These are phyloP conservation scores for Russula emetica DNA, from an alignment of 768 basidiomycete genomes.

Conservation along the genomic window DNA sequence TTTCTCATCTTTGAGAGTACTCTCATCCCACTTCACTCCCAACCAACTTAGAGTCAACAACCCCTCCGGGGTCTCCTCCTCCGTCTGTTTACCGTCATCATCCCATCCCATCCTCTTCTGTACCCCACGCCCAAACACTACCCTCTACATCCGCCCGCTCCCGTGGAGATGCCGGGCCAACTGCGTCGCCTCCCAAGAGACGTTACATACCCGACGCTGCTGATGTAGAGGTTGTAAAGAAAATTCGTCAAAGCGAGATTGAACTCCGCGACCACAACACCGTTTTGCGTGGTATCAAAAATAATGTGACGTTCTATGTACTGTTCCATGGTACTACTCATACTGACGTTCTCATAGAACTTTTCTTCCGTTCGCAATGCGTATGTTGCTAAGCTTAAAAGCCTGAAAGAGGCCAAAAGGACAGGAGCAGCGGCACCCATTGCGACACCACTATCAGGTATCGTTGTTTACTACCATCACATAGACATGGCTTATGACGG, in stretches of 20 bases:
- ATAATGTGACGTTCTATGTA: conserved; percentile 55
- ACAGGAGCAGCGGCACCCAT: conserved; percentile 41
- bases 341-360: conserved; percentile 49
- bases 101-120: conserved; percentile 24
- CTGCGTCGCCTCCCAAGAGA: conserved; percentile 52
- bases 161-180: conserved; percentile 26
- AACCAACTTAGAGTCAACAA: conserved; percentile 45
- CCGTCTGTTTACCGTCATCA: conserved; percentile 22
- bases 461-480: neutral
- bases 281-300: conserved; percentile 76
- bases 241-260: conserved; percentile 70
- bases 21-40: neutral
- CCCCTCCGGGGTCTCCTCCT: conserved; percentile 56
- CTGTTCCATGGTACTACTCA: neutral
- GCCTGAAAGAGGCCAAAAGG: conserved; percentile 61
- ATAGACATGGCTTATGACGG: neutral
- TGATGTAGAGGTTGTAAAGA: conserved; percentile 84
- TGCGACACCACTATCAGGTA: conserved; percentile 40
- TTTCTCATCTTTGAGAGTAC: neutral
- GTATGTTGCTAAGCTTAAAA: conserved; percentile 76
- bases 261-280: conserved; percentile 79
- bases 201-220: conserved; percentile 72
- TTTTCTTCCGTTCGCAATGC: conserved; percentile 64
- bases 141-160: conserved; percentile 26
- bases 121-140: conserved; percentile 25